These are phyloP conservation scores for Plasmodium vivax DNA, from an alignment of 169 alveolate genomes.

Conservation along the genomic window DNA sequence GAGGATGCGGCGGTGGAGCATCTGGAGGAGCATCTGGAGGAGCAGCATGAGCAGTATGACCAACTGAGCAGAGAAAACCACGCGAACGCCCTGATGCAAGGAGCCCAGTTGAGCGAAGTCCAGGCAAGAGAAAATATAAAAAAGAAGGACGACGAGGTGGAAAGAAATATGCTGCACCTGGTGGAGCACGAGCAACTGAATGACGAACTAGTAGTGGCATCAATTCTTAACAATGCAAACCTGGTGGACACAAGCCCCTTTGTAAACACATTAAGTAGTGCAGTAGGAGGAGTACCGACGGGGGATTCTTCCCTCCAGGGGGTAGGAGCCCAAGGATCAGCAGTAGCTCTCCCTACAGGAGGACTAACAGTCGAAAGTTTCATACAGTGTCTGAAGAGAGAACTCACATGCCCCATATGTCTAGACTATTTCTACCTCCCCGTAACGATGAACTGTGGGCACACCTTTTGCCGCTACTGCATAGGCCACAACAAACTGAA, in stretches of 20 bases:
- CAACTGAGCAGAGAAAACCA: neutral
- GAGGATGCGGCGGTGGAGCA: neutral
- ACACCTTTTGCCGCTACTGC: constrained; percentile 92
- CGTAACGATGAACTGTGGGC: constrained; percentile 92
- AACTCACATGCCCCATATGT: constrained; percentile 91
- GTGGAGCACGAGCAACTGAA: neutral
- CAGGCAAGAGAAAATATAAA: neutral
- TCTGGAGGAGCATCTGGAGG: neutral
- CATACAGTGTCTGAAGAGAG: constrained; percentile 75
- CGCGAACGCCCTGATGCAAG: neutral
- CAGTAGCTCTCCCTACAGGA: neutral
- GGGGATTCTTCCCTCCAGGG: neutral
- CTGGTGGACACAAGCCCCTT: neutral
- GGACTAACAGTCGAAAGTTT: constrained; percentile 9
- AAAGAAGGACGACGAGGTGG: neutral
- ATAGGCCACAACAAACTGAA: constrained; percentile 84
- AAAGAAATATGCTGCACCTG: neutral
- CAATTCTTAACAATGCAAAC: neutral
- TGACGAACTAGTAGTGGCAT: constrained; percentile 1
- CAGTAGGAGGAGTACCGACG: neutral
- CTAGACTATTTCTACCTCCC: constrained; percentile 90
- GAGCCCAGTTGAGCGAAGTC: neutral
- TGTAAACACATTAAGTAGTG: constrained; percentile 16
- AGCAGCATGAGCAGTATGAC: neutral
- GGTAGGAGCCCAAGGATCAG: neutral